Evolutionary conservation across 768 basidiomycete genomes (phyloP).

Genomic region (Panaeolus cyanescens): DNA sequence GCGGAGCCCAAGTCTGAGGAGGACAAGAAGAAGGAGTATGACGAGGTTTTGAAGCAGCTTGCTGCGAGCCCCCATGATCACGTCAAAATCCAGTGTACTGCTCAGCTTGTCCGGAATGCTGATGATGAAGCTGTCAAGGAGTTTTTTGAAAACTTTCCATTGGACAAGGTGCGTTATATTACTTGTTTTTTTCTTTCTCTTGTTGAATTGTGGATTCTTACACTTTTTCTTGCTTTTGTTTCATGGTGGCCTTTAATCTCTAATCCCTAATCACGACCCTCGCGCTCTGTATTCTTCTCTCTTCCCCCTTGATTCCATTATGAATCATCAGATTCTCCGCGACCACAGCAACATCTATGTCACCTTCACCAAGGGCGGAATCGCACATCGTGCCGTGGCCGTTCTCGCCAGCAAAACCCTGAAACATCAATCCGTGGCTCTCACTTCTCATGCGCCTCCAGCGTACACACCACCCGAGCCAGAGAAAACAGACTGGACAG

Average conservation of each 20-base stretch:
- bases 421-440: constrained; percentile 57
- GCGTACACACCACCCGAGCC: constrained; percentile 28
- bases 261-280: no score
- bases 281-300: no score
- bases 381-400: constrained; percentile 68
- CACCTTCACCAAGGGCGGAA: constrained; percentile 65
- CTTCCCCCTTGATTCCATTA: constrained; percentile 5
- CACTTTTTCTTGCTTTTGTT: not conserved
- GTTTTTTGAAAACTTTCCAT: constrained; percentile 71
- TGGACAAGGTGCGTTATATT: constrained; percentile 61
- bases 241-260: not conserved
- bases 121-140: constrained; percentile 66
- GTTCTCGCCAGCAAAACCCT: constrained; percentile 63
- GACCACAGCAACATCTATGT: constrained; percentile 79
- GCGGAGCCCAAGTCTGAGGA: constrained; percentile 25
- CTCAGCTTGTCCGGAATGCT: constrained; percentile 48
- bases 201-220: constrained; percentile 9
- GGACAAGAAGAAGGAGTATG: constrained; percentile 37
- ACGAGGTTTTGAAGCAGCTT: constrained; percentile 49
- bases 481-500: constrained; percentile 51
- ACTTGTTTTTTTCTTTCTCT: constrained; percentile 9
- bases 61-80: constrained; percentile 68
- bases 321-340: constrained; percentile 57
- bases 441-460: constrained; percentile 51
- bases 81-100: constrained; percentile 57